Base-by-base conservation (phyloP, 176 grass and related monocot species). In the Eremochloa ophiuroides region DNA sequence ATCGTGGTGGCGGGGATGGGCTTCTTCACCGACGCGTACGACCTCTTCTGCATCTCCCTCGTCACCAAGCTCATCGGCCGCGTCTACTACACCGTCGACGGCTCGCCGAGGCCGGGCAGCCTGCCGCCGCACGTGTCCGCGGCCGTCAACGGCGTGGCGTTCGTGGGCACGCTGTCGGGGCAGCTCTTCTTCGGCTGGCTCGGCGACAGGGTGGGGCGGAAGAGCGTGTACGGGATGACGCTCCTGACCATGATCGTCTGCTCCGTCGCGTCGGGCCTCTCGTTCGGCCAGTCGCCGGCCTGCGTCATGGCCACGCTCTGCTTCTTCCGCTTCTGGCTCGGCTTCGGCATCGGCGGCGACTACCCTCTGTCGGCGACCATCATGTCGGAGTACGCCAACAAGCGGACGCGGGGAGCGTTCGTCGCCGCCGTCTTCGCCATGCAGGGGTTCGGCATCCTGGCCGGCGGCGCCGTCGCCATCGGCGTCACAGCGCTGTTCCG, bases 371-470 rank as follows among this genome's bases (percentile, higher is more conserved):
- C 79, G 7, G 91, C 82, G 28, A 94, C 91, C 16, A 94, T 94
- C 88, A 94, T 94, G 91, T 94, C 91, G 0, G 88, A 94, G 82
- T 94, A 94, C 69, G 78, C 89, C 13, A 94, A 91, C 83, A 94
- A 94, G 81, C 34, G 44, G 17, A 94, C 92, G 8, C 89, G 89
- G 0, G 89, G 92, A 1, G 89, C 92, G 0, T 94, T 94, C 76
- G 89, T 94, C 72, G 92, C 92, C 42, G 89, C 89, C 76, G 92
- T 94, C 17, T 94, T 94, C 69, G 89, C 92, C 4, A 94, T 94
- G 92, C 89, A 94, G 55, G 92, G 92, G 4, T 85, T 94, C 76
- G 92, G 89, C 76, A 94, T 94, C 62, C 83, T 91, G 27, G 75
- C 82, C 38, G 89, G 83, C 11, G 89, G 92, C n/a, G 72, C 69